Conservation (phyloP, 179 eudicot genomes). For the Camellia oleifera region DNA sequence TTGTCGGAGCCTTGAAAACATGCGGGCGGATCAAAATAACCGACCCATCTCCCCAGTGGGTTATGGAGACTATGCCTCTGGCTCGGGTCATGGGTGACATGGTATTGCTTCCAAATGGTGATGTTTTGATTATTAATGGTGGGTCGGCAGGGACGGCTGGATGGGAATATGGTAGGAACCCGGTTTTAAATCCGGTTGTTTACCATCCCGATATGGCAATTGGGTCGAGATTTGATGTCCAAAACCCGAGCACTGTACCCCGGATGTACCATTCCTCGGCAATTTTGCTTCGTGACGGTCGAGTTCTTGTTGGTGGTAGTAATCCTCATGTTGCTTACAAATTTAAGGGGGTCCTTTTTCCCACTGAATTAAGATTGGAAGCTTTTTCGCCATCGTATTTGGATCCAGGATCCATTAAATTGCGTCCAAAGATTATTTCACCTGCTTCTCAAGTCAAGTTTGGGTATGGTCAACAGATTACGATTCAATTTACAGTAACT, state of each 20-base stretch:
- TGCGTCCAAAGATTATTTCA: slow-evolving; percentile 29
- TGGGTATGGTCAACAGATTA: slow-evolving; percentile 20
- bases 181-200: slow-evolving; percentile 27
- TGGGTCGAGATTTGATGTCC: slow-evolving; percentile 26
- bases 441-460: slow-evolving; percentile 30
- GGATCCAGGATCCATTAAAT: slow-evolving; percentile 9
- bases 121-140: slow-evolving; percentile 52
- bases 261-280: slow-evolving; percentile 41
- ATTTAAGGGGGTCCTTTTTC: slow-evolving; percentile 38
- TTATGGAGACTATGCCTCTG: slow-evolving; percentile 61
- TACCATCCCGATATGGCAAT: slow-evolving; percentile 16
- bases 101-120: slow-evolving; percentile 56
- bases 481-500: slow-evolving; percentile 19
- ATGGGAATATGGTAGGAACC: slow-evolving; percentile 42
- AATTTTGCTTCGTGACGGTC: slow-evolving; percentile 30
- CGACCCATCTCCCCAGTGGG: slow-evolving; percentile 47
- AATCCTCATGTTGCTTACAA: slow-evolving; percentile 25
- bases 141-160: slow-evolving; percentile 55
- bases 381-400: slow-evolving; percentile 66
- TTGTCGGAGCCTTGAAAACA: slow-evolving; percentile 44
- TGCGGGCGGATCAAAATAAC: slow-evolving; percentile 50
- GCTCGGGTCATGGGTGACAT: slow-evolving; percentile 64
- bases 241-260: slow-evolving; percentile 26
- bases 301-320: slow-evolving; percentile 40
- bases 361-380: slow-evolving; percentile 73